These are phyloP conservation scores for Agroathelia rolfsii DNA, from an alignment of 1,284 basidiomycete genomes.

Conservation along the genomic window DNA sequence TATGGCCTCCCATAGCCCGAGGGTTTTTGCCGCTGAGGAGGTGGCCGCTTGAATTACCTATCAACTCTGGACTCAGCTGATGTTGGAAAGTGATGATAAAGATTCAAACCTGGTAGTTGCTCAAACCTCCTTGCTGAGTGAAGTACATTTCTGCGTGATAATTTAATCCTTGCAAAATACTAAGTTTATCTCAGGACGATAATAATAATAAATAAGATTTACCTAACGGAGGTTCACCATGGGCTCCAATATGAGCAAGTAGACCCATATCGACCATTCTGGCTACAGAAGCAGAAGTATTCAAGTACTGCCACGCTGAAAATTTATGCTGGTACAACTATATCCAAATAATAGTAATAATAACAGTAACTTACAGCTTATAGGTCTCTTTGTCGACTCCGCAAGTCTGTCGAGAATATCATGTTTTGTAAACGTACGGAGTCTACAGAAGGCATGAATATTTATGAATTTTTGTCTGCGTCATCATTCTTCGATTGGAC, in stretches of 20 bases:
- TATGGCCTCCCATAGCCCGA: slow-evolving; percentile 49
- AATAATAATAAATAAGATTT: too few species aligned
- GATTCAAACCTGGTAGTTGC: slow-evolving; percentile 34
- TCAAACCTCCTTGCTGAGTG: slow-evolving; percentile 43
- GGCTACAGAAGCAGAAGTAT: slow-evolving; percentile 55
- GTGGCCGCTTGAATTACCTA: slow-evolving; percentile 62
- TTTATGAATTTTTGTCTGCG: not conserved
- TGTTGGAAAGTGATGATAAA: not conserved
- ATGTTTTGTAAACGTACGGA: slow-evolving; percentile 53
- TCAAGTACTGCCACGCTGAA: slow-evolving; percentile 54
- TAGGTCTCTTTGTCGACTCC: slow-evolving; percentile 51
- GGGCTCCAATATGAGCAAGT: slow-evolving; percentile 57
- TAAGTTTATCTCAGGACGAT: too few species aligned
- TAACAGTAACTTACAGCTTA: slow-evolving; percentile 35
- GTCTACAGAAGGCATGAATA: slow-evolving; percentile 24
- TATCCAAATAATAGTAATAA: not conserved
- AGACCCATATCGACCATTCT: slow-evolving; percentile 58
- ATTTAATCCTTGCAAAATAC: too few species aligned
- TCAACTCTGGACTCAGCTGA: not conserved
- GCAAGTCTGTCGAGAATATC: slow-evolving; percentile 51
- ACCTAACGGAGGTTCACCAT: slow-evolving; percentile 66
- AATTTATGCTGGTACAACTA: slow-evolving; percentile 3
- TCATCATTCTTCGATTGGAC: not conserved
- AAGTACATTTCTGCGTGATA: slow-evolving; percentile 68
- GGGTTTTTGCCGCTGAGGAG: slow-evolving; percentile 47